Conservation (phyloP, 768 basidiomycete species). For the Pisolithus albus region DNA sequence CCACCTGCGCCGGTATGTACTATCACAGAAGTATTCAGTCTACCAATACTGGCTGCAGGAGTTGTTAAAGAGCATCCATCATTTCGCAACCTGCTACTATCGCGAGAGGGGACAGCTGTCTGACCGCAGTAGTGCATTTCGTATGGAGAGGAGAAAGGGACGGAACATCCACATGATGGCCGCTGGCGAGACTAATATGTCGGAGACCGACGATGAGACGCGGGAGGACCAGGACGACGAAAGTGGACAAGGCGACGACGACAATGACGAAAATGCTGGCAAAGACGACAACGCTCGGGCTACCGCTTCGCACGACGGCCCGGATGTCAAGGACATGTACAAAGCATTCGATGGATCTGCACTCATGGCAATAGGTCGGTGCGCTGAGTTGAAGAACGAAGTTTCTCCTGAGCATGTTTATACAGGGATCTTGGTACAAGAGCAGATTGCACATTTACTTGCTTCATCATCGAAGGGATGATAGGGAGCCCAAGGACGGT, state of each 20-base stretch:
- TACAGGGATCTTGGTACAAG: constrained; percentile 63
- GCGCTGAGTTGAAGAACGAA: not conserved
- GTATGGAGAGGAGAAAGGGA: constrained; percentile 35
- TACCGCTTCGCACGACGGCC: constrained; percentile 4
- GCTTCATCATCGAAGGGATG: not conserved
- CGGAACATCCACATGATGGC: constrained; percentile 20
- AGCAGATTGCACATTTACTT: constrained; percentile 42
- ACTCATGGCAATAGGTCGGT: constrained; percentile 62
- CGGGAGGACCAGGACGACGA: constrained; percentile 11
- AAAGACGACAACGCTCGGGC: constrained; percentile 9
- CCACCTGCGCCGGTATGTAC: constrained; percentile 48
- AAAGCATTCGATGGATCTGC: constrained; percentile 67
- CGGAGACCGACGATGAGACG: constrained; percentile 8
- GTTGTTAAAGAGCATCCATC: constrained; percentile 44
- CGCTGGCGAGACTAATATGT: constrained; percentile 1
- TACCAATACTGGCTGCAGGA: constrained; percentile 34
- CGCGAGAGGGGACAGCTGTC: constrained; percentile 52
- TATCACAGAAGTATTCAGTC: not conserved
- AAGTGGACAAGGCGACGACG: constrained; percentile 6
- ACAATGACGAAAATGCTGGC: constrained; percentile 8
- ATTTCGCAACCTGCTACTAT: constrained; percentile 53
- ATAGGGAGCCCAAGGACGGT: not conserved
- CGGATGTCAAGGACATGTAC: constrained; percentile 55
- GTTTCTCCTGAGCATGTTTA: not conserved
- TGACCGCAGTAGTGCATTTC: constrained; percentile 42